Percentiles rank a stretch among this genome's conserved stretches.
Conservation (phyloP, 768 basidiomycete species). For the Leucocoprinus birnbaumii region DNA sequence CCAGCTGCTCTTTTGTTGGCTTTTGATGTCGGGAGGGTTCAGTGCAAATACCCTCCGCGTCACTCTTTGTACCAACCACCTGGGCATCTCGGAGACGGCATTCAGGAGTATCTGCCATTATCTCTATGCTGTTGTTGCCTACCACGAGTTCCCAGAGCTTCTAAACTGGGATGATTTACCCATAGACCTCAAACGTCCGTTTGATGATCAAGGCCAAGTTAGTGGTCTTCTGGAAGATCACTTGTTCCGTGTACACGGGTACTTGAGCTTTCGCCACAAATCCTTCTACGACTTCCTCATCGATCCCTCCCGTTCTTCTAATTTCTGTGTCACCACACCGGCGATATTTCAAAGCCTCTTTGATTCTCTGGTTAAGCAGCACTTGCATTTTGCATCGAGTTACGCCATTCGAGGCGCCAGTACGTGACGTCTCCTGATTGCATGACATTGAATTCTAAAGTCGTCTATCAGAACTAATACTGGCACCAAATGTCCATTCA, state of each 20-base stretch:
- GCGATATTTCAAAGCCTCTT: neutral
- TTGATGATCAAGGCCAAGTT: neutral
- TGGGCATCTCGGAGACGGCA: neutral
- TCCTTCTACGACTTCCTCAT: conserved; percentile 7
- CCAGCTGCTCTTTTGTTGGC: neutral
- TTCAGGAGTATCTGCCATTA: neutral
- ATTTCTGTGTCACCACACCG: neutral
- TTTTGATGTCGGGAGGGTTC: neutral
- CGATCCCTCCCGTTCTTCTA: neutral
- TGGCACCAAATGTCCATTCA: neutral
- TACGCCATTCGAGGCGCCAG: neutral
- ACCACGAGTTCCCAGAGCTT: neutral
- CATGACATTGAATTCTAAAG: neutral
- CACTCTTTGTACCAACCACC: neutral
- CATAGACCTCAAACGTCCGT: neutral
- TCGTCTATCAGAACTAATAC: neutral
- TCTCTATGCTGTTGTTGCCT: neutral
- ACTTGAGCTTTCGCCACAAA: neutral
- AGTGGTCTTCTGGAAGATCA: neutral
- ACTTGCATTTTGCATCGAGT: neutral
- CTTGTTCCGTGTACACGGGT: neutral
- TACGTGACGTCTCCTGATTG: neutral
- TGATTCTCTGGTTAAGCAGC: neutral
- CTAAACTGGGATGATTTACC: neutral
- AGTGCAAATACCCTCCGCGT: neutral